Evolutionary conservation across 495 filamentous ascomycete genomes (phyloP), one percentile per base, ranked within the genome.

Genomic region (Aspergillus biplanus): DNA sequence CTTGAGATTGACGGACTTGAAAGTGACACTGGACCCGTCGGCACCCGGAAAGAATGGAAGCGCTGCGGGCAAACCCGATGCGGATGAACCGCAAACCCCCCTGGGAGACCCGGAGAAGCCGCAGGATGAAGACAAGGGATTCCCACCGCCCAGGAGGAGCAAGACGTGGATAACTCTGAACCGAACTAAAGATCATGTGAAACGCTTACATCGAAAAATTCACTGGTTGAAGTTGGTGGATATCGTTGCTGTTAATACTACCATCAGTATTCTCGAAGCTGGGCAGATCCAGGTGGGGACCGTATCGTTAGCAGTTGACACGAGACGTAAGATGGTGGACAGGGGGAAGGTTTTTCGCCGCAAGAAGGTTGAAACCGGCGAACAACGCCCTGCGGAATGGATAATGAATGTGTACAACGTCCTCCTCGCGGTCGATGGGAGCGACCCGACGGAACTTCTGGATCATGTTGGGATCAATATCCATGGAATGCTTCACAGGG

Each of bases 371-470:
- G 83, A 86, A 53, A 83, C 84, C n/a, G 82, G 82, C 31, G 86
- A 90, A 55, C 88, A 94, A 67, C 83, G 86, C 21, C 94, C 95
- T 32, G 93, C 93, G 1, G 96, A 99, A 78, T 98, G 96, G 95
- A 92, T 96, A 62, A 82, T 95, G 69, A 91, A 88, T 7, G 74
- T 92, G 44, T 87, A 91, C 57, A 96, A 93, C 72, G 83, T 98
- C 50, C 79, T 97, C 4, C 96, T 99, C 61, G 91, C 90, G 0
- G 87, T 91, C 3, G 88, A 96, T 53, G 93, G 93, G 27, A 83
- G 85, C 42, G 93, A 97, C 15, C 86, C 93, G 1, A 84, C 89
- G n/a, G 94, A 99, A 73, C 73, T 99, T 3, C 73, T 99, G 71
- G 96, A 99, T 72, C 89, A 91, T 68, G 88, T 90, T 55, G 91